Conservation (phyloP, 75 land plant genomes). For the Pinus albicaulis region DNA sequence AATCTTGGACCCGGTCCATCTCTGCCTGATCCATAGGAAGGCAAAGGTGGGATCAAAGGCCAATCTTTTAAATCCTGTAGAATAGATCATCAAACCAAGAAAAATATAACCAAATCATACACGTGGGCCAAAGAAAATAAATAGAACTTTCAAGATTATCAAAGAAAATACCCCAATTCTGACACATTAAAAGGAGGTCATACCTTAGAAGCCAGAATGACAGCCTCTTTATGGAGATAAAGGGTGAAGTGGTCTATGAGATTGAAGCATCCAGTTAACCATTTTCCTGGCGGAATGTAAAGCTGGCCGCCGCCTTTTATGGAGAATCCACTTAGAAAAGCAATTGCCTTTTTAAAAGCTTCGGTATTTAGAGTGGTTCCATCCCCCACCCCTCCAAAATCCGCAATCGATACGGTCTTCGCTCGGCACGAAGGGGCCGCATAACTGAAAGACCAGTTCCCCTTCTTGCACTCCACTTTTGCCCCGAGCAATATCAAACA, state of each 20-base stretch:
- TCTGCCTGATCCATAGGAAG: constrained; percentile 73
- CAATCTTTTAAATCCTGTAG: constrained; percentile 46
- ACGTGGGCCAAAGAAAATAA: too few species aligned
- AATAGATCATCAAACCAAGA: too few species aligned
- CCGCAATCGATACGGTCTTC: constrained; percentile 45
- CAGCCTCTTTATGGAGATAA: constrained; percentile 41
- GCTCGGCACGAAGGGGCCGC: constrained; percentile 34
- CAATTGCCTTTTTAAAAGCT: constrained; percentile 62
- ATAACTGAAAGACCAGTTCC: constrained; percentile 13
- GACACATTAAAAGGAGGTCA: not conserved
- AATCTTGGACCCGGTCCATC: constrained; percentile 53
- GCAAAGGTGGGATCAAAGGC: constrained; percentile 56
- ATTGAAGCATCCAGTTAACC: constrained; percentile 68
- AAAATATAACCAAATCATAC: too few species aligned
- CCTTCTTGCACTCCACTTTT: constrained; percentile 18
- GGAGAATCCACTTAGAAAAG: constrained; percentile 31
- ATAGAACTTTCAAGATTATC: too few species aligned
- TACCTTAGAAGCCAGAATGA: constrained; percentile 59
- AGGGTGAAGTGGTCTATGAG: constrained; percentile 68
- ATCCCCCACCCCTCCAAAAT: constrained; percentile 77
- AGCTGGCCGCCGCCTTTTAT: constrained; percentile 54
- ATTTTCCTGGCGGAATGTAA: constrained; percentile 59
- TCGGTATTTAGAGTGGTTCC: constrained; percentile 50
- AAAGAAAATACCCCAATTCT: too few species aligned
- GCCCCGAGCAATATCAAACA: not conserved